Base-by-base conservation (phyloP, 768 basidiomycete species). In the Leccinum longicurvipes region DNA sequence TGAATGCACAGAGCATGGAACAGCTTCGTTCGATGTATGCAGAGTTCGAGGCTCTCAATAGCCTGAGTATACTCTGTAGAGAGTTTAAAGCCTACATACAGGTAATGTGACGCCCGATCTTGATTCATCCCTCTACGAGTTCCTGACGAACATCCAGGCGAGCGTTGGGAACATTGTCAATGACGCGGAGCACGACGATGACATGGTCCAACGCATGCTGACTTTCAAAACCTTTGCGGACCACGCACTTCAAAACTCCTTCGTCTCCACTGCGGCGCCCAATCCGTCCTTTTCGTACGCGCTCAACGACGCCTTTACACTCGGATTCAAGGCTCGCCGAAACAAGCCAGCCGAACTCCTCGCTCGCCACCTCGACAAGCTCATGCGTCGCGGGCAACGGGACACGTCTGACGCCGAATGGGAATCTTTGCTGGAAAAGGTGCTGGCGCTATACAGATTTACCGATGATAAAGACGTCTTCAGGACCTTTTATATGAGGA, bases 401-500 rank as follows among this genome's bases (percentile, higher is more conserved):
- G 77, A 80, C 10, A 74, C 79, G 51, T 80, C 78, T 28, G 87
- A 93, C 55, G 73, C 67, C 14, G 81, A 79, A 29, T 93, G 90
- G 70, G 80, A 84, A 49, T 70, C 72, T 2, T 67, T 82, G 52
- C 73, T 97, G 55, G 84, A 91, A 54, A 78, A 74, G 8, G 88
- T 82, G 4, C 75, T 97, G 24, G 81, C 74, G 7, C 72, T 98
- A 53, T 96, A 94, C 71, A 77, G 91, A 51, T 95, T 84, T 68
- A 94, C 91, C 5, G 87, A 92, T 50, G 93, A 95, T 67, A 93
- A 93, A 68, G 93, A 97, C 66, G 91, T 96, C 29, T 98, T 97
- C 71, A 83, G 93, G 63, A 86, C 87, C 25, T 97, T 94, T 72
- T 98, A 96, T 70, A 89, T 89, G 72, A 85, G 91, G 11, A 83